Base-by-base conservation (phyloP, 345 rosid genomes). In the Kandelia obovata region DNA sequence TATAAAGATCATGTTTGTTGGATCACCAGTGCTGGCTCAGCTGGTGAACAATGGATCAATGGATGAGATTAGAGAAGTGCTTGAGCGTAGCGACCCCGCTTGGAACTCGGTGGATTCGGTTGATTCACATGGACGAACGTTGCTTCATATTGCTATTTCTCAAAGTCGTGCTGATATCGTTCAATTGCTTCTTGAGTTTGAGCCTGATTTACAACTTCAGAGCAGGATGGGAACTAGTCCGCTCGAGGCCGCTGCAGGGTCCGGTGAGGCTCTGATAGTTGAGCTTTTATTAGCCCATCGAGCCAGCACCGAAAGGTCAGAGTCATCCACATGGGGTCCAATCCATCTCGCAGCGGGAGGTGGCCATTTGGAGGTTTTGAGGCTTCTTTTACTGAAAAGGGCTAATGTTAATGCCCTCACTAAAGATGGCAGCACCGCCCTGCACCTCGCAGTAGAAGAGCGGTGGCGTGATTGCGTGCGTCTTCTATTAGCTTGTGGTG, bases 11-110 rank as follows among this genome's bases (percentile, higher is more conserved):
- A 75, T 88, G 84, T 88, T 86, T 47, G 85, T 81, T 6, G 94
- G 90, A 2, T 82, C 91, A 0, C 74, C 79, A 11, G 64, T 86
- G 58, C 39, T 88, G 63, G 85, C 76, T 34, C 89, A 66, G 39
- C 79, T 88, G 2, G 89, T 84, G 37, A 60, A 47, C 26, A 78
- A 82, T 26, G 88, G 93, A 6, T 73, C 77, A 1, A 82, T 86
- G 88, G 89, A 86, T 65, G 76, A 83, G 64, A 79, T 86, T 4
- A 76, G 89, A n/a, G 87, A 88, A 49, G 84, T 82, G 9, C 76
- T 88, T 13, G 90, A 86, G 28, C 67, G 74, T 28, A 84, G 89
- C 32, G 87, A 84, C 21, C 84, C 83, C 0, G 58, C 64, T 2
- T 83, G 86, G 82, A 83, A 81, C 23, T 58, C 87, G 0, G 81